Base-by-base conservation (phyloP, 2,329 filamentous ascomycete genomes). In the Diaporthe citrichinensis region DNA sequence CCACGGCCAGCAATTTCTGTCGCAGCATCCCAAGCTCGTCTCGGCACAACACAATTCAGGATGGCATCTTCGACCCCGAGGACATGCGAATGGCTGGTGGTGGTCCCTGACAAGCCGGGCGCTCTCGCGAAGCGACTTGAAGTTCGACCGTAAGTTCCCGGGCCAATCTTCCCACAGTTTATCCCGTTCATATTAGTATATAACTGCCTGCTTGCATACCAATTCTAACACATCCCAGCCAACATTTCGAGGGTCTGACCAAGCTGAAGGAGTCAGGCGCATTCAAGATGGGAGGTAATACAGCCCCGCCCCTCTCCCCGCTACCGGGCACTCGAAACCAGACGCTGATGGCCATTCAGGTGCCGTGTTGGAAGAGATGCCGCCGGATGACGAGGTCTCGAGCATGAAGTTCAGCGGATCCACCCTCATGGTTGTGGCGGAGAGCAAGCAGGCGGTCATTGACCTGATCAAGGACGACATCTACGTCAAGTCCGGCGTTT, bases 371-470 rank as follows among this genome's bases (percentile, higher is more conserved):
- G 89, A 93, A 57, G 88, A 91, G 12, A 87, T 93, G 49, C 93
- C 94, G 46, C 87, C 90, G 8, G 90, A 93, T 75, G 88, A 93
- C 34, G 85, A 89, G 71, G 83, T 88, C 14, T 84, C 86, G 6
- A 90, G 88, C 28, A 89, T 91, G 58, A 91, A 93, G 81, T 95
- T 97, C 85, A 90, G 91, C 78, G 95, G 95, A 57, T 95, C 93
- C 82, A 90, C 92, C 25, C 85, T 97, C 80, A 87, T 97, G 39
- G 86, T 91, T 53, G 83, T 90, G 41, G 95, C 94, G 10, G 89
- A 91, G 77, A 92, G 89, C 12, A 91, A 89, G 79, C 93, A 95
- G 78, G 93, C 95, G 82, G 90, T 94, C 2, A 82, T 93, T 55
- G 89, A 93, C 79, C 81, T 89, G 71, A 82, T 98, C 62, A 90